phyloP scores from a whole-genome alignment of 1,284 basidiomycete species.

The Neotropicomus parvogracilis region DNA sequence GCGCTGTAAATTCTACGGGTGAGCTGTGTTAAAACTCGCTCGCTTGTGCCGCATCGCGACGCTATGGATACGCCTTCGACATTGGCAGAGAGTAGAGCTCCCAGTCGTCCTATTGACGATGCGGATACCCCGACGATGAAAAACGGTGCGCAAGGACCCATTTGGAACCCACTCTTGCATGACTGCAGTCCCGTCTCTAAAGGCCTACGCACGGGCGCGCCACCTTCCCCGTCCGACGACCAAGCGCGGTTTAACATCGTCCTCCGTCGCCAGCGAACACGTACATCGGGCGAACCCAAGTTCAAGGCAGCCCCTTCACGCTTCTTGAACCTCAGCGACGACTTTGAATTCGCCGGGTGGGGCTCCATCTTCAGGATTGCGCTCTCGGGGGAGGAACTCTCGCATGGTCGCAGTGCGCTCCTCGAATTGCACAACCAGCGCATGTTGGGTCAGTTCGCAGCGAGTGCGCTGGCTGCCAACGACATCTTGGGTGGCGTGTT shows the following conservation, averaged over 20 bases:
- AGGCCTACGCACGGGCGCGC: too few species aligned
- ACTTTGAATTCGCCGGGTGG: constrained; percentile 69
- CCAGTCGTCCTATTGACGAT: neutral
- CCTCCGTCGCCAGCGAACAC: constrained; percentile 52
- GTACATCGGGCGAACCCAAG: constrained; percentile 47
- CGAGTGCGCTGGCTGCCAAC: constrained; percentile 63
- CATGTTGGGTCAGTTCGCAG: constrained; percentile 53
- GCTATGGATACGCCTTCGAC: constrained; percentile 15
- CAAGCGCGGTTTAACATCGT: constrained; percentile 52
- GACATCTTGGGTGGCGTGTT: constrained; percentile 68
- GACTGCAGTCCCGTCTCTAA: too few species aligned
- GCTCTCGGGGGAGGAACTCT: constrained; percentile 38
- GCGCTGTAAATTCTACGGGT: neutral
- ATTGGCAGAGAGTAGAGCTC: neutral
- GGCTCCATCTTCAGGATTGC: constrained; percentile 47
- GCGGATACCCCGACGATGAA: neutral
- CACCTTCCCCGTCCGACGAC: constrained; percentile 36
- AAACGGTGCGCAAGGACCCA: constrained; percentile 6
- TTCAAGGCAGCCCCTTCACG: constrained; percentile 48
- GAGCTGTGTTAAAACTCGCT: too few species aligned
- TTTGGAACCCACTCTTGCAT: too few species aligned
- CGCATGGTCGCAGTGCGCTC: constrained; percentile 37
- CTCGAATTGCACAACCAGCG: constrained; percentile 33
- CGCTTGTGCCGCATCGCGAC: neutral
- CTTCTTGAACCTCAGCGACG: constrained; percentile 59